These are phyloP conservation scores for Quercus glauca DNA, from an alignment of 306 rosid genomes.

Conservation along the genomic window DNA sequence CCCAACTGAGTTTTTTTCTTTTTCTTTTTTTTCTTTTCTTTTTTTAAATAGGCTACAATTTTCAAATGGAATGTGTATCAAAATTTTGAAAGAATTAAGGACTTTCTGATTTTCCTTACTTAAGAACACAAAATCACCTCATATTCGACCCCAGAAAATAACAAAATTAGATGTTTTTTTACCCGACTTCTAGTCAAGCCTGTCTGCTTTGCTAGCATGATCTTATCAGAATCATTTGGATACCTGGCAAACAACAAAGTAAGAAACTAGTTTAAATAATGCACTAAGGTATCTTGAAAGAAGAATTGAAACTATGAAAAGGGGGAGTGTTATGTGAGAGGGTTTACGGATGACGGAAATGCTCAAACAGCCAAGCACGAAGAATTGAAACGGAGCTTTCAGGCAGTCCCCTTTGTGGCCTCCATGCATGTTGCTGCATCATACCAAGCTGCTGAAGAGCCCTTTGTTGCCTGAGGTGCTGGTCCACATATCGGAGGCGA, in stretches of 20 bases:
- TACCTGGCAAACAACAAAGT: constrained; percentile 42
- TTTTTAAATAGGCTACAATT: not conserved
- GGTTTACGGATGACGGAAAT: constrained; percentile 83
- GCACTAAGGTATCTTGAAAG: not conserved
- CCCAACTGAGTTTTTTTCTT: not conserved
- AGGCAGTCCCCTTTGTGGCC: constrained; percentile 87
- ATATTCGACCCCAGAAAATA: not conserved
- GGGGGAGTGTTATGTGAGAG: constrained; percentile 9
- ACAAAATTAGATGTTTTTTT: constrained; percentile 7
- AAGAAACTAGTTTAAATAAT: constrained; percentile 4
- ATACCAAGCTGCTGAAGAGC: constrained; percentile 85
- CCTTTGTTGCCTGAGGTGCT: constrained; percentile 72
- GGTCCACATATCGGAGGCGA: constrained; percentile 73
- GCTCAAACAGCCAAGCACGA: constrained; percentile 88
- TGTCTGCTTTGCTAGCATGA: constrained; percentile 80
- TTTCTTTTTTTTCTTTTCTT: too few species aligned
- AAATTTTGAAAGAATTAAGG: not conserved
- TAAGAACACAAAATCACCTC: not conserved
- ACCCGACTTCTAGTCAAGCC: constrained; percentile 91
- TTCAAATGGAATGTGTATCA: not conserved
- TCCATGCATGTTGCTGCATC: constrained; percentile 80
- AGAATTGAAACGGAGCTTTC: constrained; percentile 79
- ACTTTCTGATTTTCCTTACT: not conserved
- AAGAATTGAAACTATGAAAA: not conserved
- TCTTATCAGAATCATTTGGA: constrained; percentile 88